These are phyloP conservation scores for Tricladium varicosporioides DNA, from an alignment of 2,329 filamentous ascomycete species.

Conservation along the genomic window DNA sequence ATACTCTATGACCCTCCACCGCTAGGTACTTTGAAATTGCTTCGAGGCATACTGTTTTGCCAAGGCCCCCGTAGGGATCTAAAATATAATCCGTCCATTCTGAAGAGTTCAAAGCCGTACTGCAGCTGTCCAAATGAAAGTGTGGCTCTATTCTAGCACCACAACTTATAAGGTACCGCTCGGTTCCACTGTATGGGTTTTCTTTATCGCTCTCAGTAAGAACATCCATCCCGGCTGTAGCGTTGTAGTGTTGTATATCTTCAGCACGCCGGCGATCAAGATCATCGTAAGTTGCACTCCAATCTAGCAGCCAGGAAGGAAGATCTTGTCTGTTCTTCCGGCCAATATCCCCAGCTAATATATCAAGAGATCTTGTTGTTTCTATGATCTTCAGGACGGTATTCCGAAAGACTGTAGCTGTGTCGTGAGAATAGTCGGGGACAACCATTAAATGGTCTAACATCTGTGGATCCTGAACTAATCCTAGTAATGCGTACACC, in stretches of 20 bases:
- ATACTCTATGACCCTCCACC: too few relatives aligned
- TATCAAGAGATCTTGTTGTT: slow-evolving; percentile 1
- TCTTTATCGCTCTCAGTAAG: not conserved
- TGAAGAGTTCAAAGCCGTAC: too few relatives aligned
- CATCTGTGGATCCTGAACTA: not conserved
- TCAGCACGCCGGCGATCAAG: slow-evolving; percentile 5
- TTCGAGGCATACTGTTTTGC: too few relatives aligned
- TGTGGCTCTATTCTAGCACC: too few relatives aligned
- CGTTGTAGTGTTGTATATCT: slow-evolving; percentile 5
- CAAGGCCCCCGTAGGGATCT: too few relatives aligned
- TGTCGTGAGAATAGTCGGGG: slow-evolving; percentile 9
- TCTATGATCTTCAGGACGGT: slow-evolving; percentile 3
- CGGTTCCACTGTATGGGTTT: not conserved
- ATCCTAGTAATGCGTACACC: slow-evolving; percentile 14
- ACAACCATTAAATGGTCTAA: not conserved
- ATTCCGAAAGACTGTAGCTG: slow-evolving; percentile 3
- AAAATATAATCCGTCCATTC: too few relatives aligned
- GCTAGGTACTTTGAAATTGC: too few relatives aligned
- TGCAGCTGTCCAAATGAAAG: too few relatives aligned
- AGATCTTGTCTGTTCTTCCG: slow-evolving; percentile 10
- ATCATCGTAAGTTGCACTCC: too few relatives aligned
- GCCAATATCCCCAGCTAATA: slow-evolving; percentile 9
- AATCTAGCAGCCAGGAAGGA: slow-evolving; percentile 17
- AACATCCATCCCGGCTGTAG: not conserved
- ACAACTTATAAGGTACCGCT: not conserved